phyloP scores from a whole-genome alignment of 192 early-diverging fungal genomes.

The Rhizoclosmatium sp. region DNA sequence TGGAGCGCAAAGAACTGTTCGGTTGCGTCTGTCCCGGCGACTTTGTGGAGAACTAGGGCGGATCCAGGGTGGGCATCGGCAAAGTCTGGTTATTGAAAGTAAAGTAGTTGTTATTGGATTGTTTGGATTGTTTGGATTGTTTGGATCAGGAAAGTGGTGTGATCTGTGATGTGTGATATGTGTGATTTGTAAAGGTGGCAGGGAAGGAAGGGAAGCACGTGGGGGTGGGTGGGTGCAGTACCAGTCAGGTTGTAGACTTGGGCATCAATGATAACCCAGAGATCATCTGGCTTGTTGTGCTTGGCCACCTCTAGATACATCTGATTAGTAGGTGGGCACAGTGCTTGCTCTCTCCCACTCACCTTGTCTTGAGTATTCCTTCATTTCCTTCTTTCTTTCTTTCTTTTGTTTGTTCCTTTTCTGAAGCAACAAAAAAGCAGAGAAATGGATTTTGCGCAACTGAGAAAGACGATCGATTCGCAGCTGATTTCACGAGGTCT shows the following conservation, averaged over 20 bases:
- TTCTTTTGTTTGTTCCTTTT: not conserved
- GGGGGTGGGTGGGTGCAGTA: not conserved
- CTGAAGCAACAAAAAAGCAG: not conserved
- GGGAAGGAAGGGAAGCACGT: not conserved
- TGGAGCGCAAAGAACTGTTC: conserved; percentile 24
- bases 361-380: not conserved
- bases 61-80: conserved; percentile 38
- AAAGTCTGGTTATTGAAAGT: conserved; percentile 30
- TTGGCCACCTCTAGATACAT: conserved; percentile 25
- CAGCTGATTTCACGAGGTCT: not conserved
- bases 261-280: conserved; percentile 46
- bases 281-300: conserved; percentile 46
- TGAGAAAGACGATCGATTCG: not conserved
- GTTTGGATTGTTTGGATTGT: not conserved
- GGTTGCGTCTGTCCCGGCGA: conserved; percentile 53
- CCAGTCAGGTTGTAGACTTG: conserved; percentile 44
- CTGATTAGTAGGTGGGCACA: not conserved
- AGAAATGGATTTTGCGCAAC: not conserved
- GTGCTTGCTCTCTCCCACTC: not conserved
- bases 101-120: not conserved
- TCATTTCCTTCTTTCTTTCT: not conserved
- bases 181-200: not conserved
- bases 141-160: too few species aligned
- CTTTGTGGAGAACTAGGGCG: conserved; percentile 55
- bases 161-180: not conserved